Evolutionary conservation across 148 eudicot species (phyloP).

Genomic region (Tetragonia tetragonoides): DNA sequence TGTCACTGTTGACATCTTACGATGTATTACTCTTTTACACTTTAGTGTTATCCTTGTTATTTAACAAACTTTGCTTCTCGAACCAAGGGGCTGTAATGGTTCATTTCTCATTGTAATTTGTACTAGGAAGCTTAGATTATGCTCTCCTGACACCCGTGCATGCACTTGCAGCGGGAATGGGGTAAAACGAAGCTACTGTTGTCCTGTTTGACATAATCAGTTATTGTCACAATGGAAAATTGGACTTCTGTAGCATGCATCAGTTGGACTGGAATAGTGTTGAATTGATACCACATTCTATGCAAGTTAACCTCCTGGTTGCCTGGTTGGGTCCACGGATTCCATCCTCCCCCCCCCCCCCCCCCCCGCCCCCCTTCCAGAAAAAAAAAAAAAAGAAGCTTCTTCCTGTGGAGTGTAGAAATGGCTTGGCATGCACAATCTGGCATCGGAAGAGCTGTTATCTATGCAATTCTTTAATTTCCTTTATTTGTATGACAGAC

Average conservation of each 20-base stretch:
- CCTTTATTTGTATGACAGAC: background rate
- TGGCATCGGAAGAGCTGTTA: background rate
- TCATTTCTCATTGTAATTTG: background rate
- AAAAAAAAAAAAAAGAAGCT: too few relatives aligned
- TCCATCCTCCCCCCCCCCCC: too few relatives aligned
- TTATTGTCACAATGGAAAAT: background rate
- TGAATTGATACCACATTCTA: background rate
- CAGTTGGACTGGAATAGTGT: background rate
- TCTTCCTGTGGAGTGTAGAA: background rate
- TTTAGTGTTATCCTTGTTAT: background rate
- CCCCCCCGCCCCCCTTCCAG: too few relatives aligned
- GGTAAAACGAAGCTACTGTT: background rate
- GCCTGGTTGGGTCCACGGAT: background rate
- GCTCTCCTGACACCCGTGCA: background rate
- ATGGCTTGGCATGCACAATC: background rate
- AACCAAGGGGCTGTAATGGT: background rate
- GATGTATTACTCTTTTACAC: background rate
- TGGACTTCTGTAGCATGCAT: constrained; percentile 1
- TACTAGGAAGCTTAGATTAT: background rate
- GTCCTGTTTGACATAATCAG: background rate
- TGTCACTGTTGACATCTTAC: background rate
- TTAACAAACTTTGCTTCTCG: background rate
- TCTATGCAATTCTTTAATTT: background rate
- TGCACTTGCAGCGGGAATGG: background rate
- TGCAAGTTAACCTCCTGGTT: background rate